Percentiles rank a stretch among this genome's conserved stretches.
Conservation (phyloP, 352 stramenopile species). For the Phytophthora hybrid region DNA sequence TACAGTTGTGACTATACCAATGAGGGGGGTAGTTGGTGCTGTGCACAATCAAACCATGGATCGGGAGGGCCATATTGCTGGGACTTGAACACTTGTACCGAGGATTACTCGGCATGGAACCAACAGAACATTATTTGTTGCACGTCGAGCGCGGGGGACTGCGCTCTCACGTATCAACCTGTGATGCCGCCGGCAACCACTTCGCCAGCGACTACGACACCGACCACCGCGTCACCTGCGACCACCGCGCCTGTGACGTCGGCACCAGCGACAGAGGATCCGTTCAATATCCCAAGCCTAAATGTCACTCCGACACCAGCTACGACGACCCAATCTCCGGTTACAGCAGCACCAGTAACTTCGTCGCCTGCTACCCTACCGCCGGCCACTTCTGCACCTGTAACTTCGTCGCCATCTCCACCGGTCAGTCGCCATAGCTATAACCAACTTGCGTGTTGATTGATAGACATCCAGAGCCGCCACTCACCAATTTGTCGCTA, state of each 20-base stretch:
- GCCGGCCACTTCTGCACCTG: constrained; percentile 2
- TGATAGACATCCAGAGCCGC: no score
- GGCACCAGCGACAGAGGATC: constrained; percentile 10
- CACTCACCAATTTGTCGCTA: no score
- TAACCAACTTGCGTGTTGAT: no score
- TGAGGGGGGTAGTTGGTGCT: constrained; percentile 52
- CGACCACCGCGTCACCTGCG: constrained; percentile 2
- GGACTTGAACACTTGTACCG: constrained; percentile 41
- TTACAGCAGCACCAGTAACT: constrained; percentile 3
- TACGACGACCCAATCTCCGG: neutral
- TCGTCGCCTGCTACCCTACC: neutral
- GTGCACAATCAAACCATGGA: constrained; percentile 42
- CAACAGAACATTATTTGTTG: constrained; percentile 69
- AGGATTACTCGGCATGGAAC: constrained; percentile 48
- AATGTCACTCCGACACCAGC: neutral
- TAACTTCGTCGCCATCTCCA: neutral
- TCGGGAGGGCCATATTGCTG: constrained; percentile 47
- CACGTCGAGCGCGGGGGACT: constrained; percentile 36
- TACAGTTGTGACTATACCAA: constrained; percentile 49
- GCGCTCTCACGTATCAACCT: constrained; percentile 47
- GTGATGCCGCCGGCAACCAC: constrained; percentile 38
- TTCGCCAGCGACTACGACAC: constrained; percentile 4
- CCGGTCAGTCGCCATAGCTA: no score
- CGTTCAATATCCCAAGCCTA: constrained; percentile 19
- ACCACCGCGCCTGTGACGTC: neutral